Percentiles rank a stretch among this genome's conserved stretches.
Evolutionary conservation across 768 basidiomycete species (phyloP).

Genomic region (Leccinum sublutescens): DNA sequence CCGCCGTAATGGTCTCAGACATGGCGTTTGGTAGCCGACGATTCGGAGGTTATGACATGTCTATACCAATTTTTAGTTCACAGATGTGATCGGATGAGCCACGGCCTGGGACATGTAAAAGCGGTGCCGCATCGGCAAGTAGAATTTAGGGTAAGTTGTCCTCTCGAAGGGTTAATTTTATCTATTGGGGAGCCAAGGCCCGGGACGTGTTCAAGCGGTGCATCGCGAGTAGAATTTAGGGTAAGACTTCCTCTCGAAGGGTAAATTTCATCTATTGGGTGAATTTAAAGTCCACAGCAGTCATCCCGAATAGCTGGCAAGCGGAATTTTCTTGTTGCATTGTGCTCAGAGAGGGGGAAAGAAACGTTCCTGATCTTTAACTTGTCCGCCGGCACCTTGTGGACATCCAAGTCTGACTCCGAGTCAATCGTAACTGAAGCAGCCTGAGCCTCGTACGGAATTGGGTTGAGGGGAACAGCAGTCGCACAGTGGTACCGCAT

Average conservation of each 20-base stretch:
- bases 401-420: constrained; percentile 14
- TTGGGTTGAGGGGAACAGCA: constrained; percentile 40
- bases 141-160: too few species aligned
- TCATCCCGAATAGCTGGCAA: neutral
- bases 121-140: too few species aligned
- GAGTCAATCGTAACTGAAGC: constrained; percentile 11
- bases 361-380: constrained; percentile 14
- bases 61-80: too few species aligned
- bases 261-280: neutral
- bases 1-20: too few species aligned
- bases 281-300: neutral
- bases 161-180: neutral
- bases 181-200: too few species aligned
- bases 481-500: too few species aligned
- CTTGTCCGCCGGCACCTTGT: constrained; percentile 9
- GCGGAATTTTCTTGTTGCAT: neutral
- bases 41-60: too few species aligned
- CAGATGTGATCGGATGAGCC: too few species aligned
- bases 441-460: constrained; percentile 13
- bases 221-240: too few species aligned
- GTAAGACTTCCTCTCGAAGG: neutral
- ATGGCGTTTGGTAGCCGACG: too few species aligned
- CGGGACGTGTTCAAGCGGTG: too few species aligned
- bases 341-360: constrained; percentile 16
- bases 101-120: too few species aligned